phyloP scores from a whole-genome alignment of 192 early-diverging fungal species.

The Podila minutissima region DNA sequence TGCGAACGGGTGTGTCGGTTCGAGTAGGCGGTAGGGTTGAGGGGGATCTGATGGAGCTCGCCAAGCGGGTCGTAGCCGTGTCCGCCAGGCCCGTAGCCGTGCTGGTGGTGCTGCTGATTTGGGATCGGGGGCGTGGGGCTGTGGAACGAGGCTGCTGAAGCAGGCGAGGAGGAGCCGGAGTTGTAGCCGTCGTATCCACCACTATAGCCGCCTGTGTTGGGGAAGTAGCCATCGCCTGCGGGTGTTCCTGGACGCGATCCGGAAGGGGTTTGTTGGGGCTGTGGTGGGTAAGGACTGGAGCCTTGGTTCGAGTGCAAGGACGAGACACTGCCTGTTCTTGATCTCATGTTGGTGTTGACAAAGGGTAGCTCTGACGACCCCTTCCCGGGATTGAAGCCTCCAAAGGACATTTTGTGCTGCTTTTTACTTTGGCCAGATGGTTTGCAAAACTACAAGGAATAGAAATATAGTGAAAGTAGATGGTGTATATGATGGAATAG shows the following conservation, averaged over 20 bases:
- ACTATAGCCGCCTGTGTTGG: constrained; percentile 8
- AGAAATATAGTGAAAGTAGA: not conserved
- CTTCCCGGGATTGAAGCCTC: constrained; percentile 32
- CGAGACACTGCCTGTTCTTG: constrained; percentile 34
- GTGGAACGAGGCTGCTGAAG: constrained; percentile 6
- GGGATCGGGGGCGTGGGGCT: constrained; percentile 19
- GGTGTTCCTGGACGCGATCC: constrained; percentile 34
- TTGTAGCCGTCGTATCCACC: constrained; percentile 26
- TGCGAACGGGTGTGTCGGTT: constrained; percentile 27
- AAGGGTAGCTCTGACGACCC: constrained; percentile 45
- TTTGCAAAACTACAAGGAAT: not conserved
- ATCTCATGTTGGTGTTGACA: constrained; percentile 16
- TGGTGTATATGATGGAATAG: not conserved
- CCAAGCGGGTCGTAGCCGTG: not conserved
- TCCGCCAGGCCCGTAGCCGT: constrained; percentile 3
- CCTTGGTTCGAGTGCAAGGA: constrained; percentile 40
- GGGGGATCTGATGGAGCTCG: not conserved
- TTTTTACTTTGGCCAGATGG: not conserved
- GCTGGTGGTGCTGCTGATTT: constrained; percentile 22
- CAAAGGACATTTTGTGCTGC: constrained; percentile 25
- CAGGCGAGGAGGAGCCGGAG: constrained; percentile 23
- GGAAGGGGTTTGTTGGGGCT: constrained; percentile 15
- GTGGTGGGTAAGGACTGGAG: not conserved
- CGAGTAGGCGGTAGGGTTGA: not conserved
- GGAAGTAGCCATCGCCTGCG: constrained; percentile 16